A percentile compares a stretch with the other conserved stretches of the same genome.
phyloP scores from a whole-genome alignment of 148 eudicot genomes.

The Chenopodium formosanum region DNA sequence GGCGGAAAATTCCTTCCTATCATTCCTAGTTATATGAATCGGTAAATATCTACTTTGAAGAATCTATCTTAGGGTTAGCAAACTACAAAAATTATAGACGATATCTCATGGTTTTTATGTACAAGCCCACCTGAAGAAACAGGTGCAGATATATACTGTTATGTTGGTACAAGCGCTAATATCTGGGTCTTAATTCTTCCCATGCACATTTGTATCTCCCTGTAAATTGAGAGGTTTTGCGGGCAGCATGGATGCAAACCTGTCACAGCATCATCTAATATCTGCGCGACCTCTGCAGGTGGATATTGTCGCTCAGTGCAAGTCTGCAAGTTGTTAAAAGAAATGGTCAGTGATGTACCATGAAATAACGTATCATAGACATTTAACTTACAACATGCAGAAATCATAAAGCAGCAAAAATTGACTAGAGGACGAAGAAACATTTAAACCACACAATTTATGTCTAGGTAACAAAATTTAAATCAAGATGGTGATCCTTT shows the following conservation, averaged over 20 bases:
- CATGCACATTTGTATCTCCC: constrained; percentile 85
- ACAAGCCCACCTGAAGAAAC: constrained; percentile 20
- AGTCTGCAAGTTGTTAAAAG: constrained; percentile 49
- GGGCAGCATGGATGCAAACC: constrained; percentile 71
- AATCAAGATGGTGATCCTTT: background rate
- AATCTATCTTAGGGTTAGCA: constrained; percentile 4
- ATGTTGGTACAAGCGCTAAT: constrained; percentile 65
- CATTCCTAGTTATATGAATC: background rate
- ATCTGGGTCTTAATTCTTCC: constrained; percentile 80
- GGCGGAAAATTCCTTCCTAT: constrained; percentile 10
- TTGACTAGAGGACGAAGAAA: background rate
- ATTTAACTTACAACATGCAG: background rate
- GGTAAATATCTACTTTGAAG: background rate
- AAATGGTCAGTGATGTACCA: background rate
- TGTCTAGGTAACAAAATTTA: background rate
- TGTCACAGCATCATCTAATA: constrained; percentile 72
- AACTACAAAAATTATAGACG: constrained; percentile 15
- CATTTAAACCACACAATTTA: background rate
- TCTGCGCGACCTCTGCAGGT: constrained; percentile 76
- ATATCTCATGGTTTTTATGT: constrained; percentile 15
- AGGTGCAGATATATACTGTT: background rate
- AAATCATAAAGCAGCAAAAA: background rate
- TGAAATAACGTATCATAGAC: background rate
- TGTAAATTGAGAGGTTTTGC: constrained; percentile 64
- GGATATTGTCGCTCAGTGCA: constrained; percentile 84